Evolutionary conservation across 2,329 filamentous ascomycete genomes (phyloP), one percentile per base, ranked within the genome.

Genomic region (Talaromyces verruculosus): DNA sequence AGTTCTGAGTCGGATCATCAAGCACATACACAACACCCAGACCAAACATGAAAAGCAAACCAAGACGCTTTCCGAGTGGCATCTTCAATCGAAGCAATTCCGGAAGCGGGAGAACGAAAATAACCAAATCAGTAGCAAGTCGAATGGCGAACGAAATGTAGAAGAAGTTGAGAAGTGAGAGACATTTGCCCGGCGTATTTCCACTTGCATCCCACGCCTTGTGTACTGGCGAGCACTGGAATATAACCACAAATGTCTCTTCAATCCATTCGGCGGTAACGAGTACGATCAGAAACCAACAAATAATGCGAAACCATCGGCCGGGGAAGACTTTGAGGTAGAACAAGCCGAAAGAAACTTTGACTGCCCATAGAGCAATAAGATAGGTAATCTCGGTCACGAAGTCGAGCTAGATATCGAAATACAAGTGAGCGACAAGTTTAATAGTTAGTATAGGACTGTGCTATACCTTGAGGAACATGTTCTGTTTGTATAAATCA

Each of bases 181-280:
- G 47, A 10, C 70, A 72, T 30, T 63, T 63, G 4, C 70, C 70
- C 1, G 65, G 33, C 3, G 65, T 49, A 0, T 68, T 64, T 1
- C 67, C 58, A 41, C 41, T 43, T 33, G 37, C 59, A 43, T 69
- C 68, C 70, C 70, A 72, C 4, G 69, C 69, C 53, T 68, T 71
- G 22, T 63, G 43, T 22, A 72, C 51, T 3, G 70, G 70, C 10
- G n/a, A 63, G 30, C 70, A 72, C 49, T 72, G 70, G 25, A 72
- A 70, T 19, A 70, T 67, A 82, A 86, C 22, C 89, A 93, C 72
- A 86, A 90, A 49, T 88, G 89, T 19, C 88, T 93, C 1, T 84
- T 91, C 5, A 88, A 90, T 73, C 84, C 87, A 1, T 88, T 89
- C 74, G 82, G 86, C 1, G 84, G 90, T 71, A 82, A 90, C 33